A percentile compares a stretch with the other conserved stretches of the same genome.
These are phyloP conservation scores for Cercophora scortea DNA, from an alignment of 495 filamentous ascomycete genomes.

Conservation along the genomic window DNA sequence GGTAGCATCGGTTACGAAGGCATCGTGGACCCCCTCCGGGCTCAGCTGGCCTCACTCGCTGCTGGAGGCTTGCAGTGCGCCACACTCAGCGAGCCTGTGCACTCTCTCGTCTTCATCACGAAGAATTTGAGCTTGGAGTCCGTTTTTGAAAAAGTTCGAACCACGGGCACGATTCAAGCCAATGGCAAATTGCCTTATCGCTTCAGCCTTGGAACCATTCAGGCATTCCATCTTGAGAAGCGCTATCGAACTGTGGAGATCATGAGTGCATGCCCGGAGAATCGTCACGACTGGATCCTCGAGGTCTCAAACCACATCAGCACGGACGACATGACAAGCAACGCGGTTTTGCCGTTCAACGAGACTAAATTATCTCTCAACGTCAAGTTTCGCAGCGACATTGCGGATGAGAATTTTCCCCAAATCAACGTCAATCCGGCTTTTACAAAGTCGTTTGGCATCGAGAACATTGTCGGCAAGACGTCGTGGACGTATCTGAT, in stretches of 20 bases:
- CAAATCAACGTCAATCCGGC: background rate
- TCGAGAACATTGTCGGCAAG: constrained; percentile 8
- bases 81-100: background rate
- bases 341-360: background rate
- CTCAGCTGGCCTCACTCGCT: background rate
- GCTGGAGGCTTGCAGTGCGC: background rate
- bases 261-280: constrained; percentile 29
- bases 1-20: background rate
- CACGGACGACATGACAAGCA: background rate
- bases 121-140: constrained; percentile 16
- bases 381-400: background rate
- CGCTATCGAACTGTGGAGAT: constrained; percentile 16
- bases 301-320: constrained; percentile 7
- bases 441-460: background rate
- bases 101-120: constrained; percentile 9
- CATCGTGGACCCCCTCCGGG: background rate
- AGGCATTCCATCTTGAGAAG: constrained; percentile 5
- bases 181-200: background rate
- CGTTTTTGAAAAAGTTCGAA: background rate
- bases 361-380: background rate
- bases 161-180: background rate
- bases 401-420: background rate
- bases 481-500: constrained; percentile 5
- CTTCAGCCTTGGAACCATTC: constrained; percentile 7
- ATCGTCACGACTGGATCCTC: constrained; percentile 15